phyloP scores from a whole-genome alignment of 768 basidiomycete species.

The Hygrophoropsis aurantiaca region DNA sequence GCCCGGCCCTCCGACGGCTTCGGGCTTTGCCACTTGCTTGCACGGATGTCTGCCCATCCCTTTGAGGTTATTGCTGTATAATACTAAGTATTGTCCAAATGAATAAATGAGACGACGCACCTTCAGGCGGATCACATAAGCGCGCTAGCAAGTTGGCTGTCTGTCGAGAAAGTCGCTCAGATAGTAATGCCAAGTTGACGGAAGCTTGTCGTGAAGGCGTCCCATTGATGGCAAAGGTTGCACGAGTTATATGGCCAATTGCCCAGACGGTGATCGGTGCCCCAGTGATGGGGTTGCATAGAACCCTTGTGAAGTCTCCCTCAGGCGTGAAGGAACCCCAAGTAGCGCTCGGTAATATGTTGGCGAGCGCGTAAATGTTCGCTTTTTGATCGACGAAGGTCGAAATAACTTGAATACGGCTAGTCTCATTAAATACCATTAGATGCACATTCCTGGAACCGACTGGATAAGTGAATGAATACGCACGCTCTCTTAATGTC shows the following conservation, averaged over 20 bases:
- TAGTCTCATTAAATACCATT: too few relatives aligned
- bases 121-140: neutral
- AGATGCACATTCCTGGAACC: too few relatives aligned
- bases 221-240: neutral
- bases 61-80: too few relatives aligned
- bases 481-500: too few relatives aligned
- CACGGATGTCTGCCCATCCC: too few relatives aligned
- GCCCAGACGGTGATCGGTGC: conserved; percentile 1
- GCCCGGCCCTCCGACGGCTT: too few relatives aligned
- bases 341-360: neutral
- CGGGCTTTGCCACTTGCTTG: too few relatives aligned
- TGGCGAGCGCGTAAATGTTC: too few relatives aligned
- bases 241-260: neutral
- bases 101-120: neutral
- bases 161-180: neutral
- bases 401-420: too few relatives aligned
- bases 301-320: neutral
- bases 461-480: too few relatives aligned
- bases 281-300: neutral
- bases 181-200: neutral
- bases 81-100: neutral
- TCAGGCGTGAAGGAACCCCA: neutral
- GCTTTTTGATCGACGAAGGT: too few relatives aligned
- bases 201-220: neutral
- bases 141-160: neutral